These are phyloP conservation scores for Penicillium antarcticum DNA, from an alignment of 495 filamentous ascomycete genomes.

Conservation along the genomic window DNA sequence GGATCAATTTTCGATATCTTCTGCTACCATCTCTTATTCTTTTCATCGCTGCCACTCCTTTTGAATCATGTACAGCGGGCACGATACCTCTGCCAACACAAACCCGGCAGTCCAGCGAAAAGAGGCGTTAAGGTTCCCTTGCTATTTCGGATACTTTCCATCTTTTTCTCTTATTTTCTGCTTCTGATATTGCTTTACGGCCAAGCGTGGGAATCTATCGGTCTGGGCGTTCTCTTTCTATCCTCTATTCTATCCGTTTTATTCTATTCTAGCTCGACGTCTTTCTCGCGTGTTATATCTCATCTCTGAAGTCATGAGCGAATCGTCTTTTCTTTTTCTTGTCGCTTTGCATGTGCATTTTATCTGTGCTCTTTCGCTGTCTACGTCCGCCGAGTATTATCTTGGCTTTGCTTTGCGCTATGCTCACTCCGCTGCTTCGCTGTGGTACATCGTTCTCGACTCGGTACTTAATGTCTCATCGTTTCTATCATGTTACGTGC, in stretches of 20 bases:
- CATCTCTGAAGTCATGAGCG: constrained; percentile 2
- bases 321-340: constrained; percentile 4
- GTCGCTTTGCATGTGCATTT: constrained; percentile 3
- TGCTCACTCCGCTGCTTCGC: too few relatives aligned
- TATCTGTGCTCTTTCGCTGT: not conserved
- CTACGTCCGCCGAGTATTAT: not conserved
- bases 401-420: not conserved
- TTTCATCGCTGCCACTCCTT: constrained; percentile 7
- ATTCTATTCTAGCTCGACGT: not conserved
- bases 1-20: constrained; percentile 6
- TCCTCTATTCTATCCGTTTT: constrained; percentile 2
- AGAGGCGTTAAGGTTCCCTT: constrained; percentile 19
- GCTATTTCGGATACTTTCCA: not conserved
- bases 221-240: not conserved
- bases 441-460: too few relatives aligned
- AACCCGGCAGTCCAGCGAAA: constrained; percentile 21
- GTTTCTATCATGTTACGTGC: too few relatives aligned
- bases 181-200: constrained; percentile 10
- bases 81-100: constrained; percentile 25
- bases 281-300: not conserved
- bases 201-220: constrained; percentile 12
- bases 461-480: too few relatives aligned
- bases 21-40: constrained; percentile 11
- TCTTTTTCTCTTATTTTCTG: constrained; percentile 3
- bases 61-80: constrained; percentile 18